Percentiles rank a stretch among this genome's conserved stretches.
phyloP scores from a whole-genome alignment of 2,329 filamentous ascomycete species.

The Monilinia aucupariae region DNA sequence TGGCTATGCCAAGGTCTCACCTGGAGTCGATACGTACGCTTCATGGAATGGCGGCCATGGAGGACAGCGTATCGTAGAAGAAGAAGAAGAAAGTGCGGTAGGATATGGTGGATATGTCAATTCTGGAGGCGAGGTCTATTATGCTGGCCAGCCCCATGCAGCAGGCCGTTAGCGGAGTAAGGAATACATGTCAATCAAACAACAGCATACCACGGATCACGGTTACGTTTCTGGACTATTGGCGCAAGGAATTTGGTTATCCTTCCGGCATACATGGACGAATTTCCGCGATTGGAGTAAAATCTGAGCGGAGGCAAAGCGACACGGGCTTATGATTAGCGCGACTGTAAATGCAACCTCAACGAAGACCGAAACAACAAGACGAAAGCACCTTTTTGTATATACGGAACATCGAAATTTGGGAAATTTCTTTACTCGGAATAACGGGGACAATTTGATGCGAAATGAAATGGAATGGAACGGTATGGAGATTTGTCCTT shows the following conservation, averaged over 20 bases:
- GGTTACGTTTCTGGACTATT: conserved; percentile 6
- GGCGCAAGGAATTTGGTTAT: conserved; percentile 2
- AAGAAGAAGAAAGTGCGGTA: conserved; percentile 22
- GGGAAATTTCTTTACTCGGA: conserved; percentile 8
- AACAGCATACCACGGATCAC: conserved; percentile 1
- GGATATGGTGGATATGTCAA: conserved; percentile 28
- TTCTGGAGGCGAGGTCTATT: conserved; percentile 27
- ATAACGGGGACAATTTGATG: not conserved
- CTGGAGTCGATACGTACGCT: conserved; percentile 28
- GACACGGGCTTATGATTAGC: conserved; percentile 2
- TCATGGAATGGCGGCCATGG: conserved; percentile 26
- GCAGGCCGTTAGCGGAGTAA: conserved; percentile 9
- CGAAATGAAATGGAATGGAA: conserved; percentile 6
- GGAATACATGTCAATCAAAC: not conserved
- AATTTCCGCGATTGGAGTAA: not conserved
- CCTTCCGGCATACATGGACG: conserved; percentile 3
- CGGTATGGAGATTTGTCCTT: not conserved
- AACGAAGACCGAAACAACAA: not conserved
- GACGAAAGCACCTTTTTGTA: conserved; percentile 6
- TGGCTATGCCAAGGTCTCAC: conserved; percentile 28
- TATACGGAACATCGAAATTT: conserved; percentile 7
- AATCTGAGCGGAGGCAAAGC: not conserved
- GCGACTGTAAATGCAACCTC: conserved; percentile 12
- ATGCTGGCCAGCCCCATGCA: conserved; percentile 27
- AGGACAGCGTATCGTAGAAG: conserved; percentile 22